phyloP scores from a whole-genome alignment of 108 stramenopile species.

The Cylindrotheca closterium region DNA sequence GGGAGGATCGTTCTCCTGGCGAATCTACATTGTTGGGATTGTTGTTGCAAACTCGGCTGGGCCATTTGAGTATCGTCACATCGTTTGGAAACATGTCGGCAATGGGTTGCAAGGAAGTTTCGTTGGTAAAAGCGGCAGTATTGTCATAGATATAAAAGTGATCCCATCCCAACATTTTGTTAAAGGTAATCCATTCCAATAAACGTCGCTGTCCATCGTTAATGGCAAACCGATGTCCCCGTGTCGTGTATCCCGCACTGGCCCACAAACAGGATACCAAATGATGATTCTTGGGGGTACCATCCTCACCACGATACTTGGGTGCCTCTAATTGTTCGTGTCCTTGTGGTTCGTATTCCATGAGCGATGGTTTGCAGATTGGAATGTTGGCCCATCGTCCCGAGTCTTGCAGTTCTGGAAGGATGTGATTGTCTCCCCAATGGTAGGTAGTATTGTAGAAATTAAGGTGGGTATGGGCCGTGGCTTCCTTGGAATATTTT shows the following conservation, averaged over 20 bases:
- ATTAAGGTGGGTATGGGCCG: conserved; percentile 5
- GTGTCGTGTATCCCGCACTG: conserved; percentile 66
- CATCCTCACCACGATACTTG: neutral
- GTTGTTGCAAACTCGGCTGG: conserved; percentile 82
- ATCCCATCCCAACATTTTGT: conserved; percentile 76
- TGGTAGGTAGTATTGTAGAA: conserved; percentile 53
- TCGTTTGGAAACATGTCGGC: conserved; percentile 69
- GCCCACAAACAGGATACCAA: conserved; percentile 86
- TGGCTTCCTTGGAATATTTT: conserved; percentile 19
- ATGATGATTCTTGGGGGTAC: conserved; percentile 41
- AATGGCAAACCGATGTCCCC: conserved; percentile 66
- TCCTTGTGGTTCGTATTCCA: conserved; percentile 31
- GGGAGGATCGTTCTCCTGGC: conserved; percentile 76
- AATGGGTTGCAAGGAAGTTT: conserved; percentile 65
- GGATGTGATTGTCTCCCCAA: conserved; percentile 72
- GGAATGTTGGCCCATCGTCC: conserved; percentile 90
- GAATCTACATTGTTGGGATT: conserved; percentile 51
- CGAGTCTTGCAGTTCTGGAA: conserved; percentile 70
- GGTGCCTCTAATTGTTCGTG: neutral
- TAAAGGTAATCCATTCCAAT: conserved; percentile 81
- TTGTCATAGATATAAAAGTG: conserved; percentile 89
- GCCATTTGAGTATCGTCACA: conserved; percentile 79
- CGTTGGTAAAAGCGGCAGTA: conserved; percentile 65
- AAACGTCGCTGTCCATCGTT: conserved; percentile 76
- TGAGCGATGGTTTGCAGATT: conserved; percentile 57